phyloP scores from a whole-genome alignment of 2,329 filamentous ascomycete species.

The Coniella lustricola region DNA sequence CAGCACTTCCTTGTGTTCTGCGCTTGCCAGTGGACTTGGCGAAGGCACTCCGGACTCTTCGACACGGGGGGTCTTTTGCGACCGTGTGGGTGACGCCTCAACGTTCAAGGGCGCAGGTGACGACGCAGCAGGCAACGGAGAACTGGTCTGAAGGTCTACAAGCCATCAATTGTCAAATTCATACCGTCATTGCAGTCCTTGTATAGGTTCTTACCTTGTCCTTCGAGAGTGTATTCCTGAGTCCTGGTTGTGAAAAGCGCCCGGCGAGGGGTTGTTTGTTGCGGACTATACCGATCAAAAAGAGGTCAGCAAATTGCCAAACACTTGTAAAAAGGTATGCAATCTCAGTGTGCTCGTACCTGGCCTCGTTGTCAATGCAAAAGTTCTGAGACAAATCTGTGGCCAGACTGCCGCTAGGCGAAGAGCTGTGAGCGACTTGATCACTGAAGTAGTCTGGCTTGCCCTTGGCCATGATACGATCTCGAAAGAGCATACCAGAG shows the following conservation, averaged over 20 bases:
- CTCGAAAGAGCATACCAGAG: slow-evolving; percentile 70
- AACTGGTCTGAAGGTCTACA: slow-evolving; percentile 71
- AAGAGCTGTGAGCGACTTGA: slow-evolving; percentile 74
- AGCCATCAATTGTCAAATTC: slow-evolving; percentile 20
- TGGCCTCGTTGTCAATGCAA: slow-evolving; percentile 75
- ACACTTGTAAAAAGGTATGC: neutral
- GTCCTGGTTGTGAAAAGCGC: slow-evolving; percentile 74
- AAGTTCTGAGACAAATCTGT: slow-evolving; percentile 97
- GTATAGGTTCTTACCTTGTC: slow-evolving; percentile 46
- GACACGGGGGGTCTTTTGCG: slow-evolving; percentile 64
- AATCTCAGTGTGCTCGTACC: slow-evolving; percentile 49
- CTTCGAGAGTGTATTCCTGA: slow-evolving; percentile 51
- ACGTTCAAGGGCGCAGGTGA: slow-evolving; percentile 75
- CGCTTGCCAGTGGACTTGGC: slow-evolving; percentile 56
- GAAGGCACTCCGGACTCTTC: slow-evolving; percentile 62
- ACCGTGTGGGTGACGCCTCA: slow-evolving; percentile 89
- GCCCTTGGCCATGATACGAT: slow-evolving; percentile 51
- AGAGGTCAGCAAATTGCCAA: slow-evolving; percentile 16
- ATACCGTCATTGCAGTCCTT: neutral
- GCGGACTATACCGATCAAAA: slow-evolving; percentile 51
- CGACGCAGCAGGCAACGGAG: slow-evolving; percentile 69
- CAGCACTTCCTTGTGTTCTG: slow-evolving; percentile 39
- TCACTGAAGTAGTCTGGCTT: slow-evolving; percentile 73
- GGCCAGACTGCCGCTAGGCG: slow-evolving; percentile 82
- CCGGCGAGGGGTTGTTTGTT: slow-evolving; percentile 73